phyloP scores from a whole-genome alignment of 2,329 filamentous ascomycete species.

The Beauveria sp. region DNA sequence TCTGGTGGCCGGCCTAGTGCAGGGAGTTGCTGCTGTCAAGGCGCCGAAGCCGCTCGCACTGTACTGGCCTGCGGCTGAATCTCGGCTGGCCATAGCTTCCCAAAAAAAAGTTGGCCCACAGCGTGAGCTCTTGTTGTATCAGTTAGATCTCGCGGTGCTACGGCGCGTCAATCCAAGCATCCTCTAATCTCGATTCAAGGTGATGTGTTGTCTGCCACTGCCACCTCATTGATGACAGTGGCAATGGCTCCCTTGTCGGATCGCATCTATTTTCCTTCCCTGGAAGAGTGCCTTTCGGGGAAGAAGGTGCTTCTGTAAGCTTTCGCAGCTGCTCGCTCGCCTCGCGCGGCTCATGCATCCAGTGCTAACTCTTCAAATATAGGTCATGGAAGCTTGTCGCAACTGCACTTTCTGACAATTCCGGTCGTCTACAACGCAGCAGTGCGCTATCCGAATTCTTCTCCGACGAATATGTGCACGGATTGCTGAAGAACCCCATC shows the following conservation, averaged over 20 bases:
- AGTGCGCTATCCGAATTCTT: conserved; percentile 60
- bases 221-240: conserved; percentile 41
- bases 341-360: conserved; percentile 5
- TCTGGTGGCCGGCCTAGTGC: too few relatives aligned
- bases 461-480: conserved; percentile 58
- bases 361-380: conserved; percentile 13
- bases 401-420: conserved; percentile 48
- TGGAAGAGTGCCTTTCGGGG: conserved; percentile 78
- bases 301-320: conserved; percentile 73
- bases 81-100: conserved; percentile 6
- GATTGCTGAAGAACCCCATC: conserved; percentile 61
- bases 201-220: conserved; percentile 33
- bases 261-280: conserved; percentile 70
- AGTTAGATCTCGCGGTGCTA: background rate
- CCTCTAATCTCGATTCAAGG: conserved; percentile 18
- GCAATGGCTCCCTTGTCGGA: conserved; percentile 66
- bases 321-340: conserved; percentile 6
- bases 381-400: conserved; percentile 58
- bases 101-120: conserved; percentile 9
- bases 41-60: conserved; percentile 5
- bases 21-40: background rate
- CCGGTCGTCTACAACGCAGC: conserved; percentile 46
- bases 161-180: conserved; percentile 26
- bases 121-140: conserved; percentile 5
- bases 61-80: conserved; percentile 5